Evolutionary conservation across 768 basidiomycete genomes (phyloP), one percentile per base, ranked within the genome.

Genomic region (Boletus vinaceobasis): DNA sequence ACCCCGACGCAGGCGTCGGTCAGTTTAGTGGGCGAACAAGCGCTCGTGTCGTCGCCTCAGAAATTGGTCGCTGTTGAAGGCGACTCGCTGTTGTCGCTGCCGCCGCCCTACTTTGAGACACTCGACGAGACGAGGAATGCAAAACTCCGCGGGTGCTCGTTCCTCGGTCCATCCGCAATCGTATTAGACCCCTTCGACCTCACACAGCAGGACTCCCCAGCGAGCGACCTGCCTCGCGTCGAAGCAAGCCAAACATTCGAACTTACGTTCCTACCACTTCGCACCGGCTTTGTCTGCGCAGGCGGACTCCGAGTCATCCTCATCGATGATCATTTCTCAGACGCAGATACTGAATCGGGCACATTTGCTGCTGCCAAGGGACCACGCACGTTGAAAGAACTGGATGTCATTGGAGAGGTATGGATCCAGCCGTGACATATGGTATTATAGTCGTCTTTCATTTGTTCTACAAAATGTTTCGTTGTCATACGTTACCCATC

Each of bases 251-350:
- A 81, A 61, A 79, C 84, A 21, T 90, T 91, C 53, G 79, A 84
- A 48, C 71, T 90, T 46, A 74, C 80, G 9, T 93, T 82, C 55
- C 48, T 89, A 37, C 79, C 87, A 1, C 66, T 79, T 19, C 74
- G 70, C 44, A 75, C 72, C 6, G 91, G 91, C 0, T 88, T 88
- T 65, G 71, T 75, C 26, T 74, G 74, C 4, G 77, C 86, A 17
- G 90, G 90, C 17, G 90, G 90, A 1, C 65, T 93, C 53, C 79
- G 89, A n/a, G 74, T 89, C 29, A 60, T 93, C 27, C 71, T 90
- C 27, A 58, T 88, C 1, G 79, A 79, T 33, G 87, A 90, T 63
- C 72, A 74, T 48, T 59, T 78, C 52, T 64, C 75, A 21, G 75
- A 77, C 15, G 59, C 72, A 29, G 74, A 76, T 26, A 60, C 53